Percentiles rank a stretch among this genome's conserved stretches.
Evolutionary conservation across 164 flowering plant genomes (phyloP).

Genomic region (Santalum album): DNA sequence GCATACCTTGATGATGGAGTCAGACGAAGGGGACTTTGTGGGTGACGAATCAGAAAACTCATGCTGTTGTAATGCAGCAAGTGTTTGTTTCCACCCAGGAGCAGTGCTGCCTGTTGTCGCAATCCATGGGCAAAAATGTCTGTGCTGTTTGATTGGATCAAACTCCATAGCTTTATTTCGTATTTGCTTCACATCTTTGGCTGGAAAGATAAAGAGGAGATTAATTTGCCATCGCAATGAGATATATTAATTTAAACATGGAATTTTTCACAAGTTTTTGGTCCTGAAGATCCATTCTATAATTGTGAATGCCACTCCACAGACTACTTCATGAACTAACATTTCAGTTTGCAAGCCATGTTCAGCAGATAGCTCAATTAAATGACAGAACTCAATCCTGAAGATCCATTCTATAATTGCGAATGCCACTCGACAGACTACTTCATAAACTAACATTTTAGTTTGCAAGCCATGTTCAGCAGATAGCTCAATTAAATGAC

Average conservation of each 20-base stretch:
- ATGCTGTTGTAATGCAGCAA: conserved; percentile 52
- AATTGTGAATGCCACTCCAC: too few species aligned
- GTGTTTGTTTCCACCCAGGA: conserved; percentile 78
- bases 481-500: neutral
- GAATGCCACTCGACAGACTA: too few species aligned
- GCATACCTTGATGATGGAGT: conserved; percentile 52
- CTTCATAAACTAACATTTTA: neutral
- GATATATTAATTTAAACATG: too few species aligned
- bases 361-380: neutral
- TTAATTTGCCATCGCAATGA: neutral
- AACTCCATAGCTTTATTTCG: conserved; percentile 38
- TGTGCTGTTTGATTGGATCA: conserved; percentile 82
- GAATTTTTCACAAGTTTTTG: too few species aligned
- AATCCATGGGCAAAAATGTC: conserved; percentile 96
- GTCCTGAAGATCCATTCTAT: too few species aligned
- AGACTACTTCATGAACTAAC: too few species aligned
- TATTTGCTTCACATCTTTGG: conserved; percentile 15
- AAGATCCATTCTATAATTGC: too few species aligned
- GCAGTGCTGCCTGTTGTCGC: conserved; percentile 30
- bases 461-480: neutral
- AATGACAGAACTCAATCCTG: neutral
- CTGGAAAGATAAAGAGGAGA: conserved; percentile 20
- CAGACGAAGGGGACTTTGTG: conserved; percentile 27
- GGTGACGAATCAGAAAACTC: conserved; percentile 23
- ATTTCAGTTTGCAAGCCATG: neutral